Base-by-base conservation (phyloP, 169 alveolate species). In the Amoebophrya sp. region DNA sequence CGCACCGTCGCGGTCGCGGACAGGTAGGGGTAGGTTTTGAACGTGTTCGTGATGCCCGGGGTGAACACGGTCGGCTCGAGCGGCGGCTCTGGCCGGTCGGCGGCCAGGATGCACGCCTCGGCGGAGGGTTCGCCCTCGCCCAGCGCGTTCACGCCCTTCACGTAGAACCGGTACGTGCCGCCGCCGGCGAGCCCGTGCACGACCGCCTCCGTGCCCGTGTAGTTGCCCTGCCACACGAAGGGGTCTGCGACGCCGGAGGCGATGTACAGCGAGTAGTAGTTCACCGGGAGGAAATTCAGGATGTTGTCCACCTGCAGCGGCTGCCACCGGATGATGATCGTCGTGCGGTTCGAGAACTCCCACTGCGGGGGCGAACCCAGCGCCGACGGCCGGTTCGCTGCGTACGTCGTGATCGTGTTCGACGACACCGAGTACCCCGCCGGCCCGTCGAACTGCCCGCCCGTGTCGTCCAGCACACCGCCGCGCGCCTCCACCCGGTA, bases 31-130 rank as follows among this genome's bases (percentile, higher is more conserved):
- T 58, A 58, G 78, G 7, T 1, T 16, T n/a, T 58, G 78, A 58
- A 58, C 78, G 78, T 58, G 23, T 58, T 58, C 78, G 78, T 58
- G 23, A 58, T 58, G 29, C 78, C 78, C 7, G 78, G 78, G 38
- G 78, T 58, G 78, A 29, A 13, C 10, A 58, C 78, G 26, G 78
- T 58, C 78, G 78, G 78, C 78, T 58, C 78, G 38, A 58, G 34
- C 78, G 78, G 78, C 78, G 78, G 78, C 34, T 58, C 78, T n/a
- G 78, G 78, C 78, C 78, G 78, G 34, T 58, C 78, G 78, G 78
- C 4, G 23, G 78, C 78, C 34, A 58, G 78, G 34, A 58, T 58
- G 23, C 78, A 58, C 4, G 78, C 78, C 23, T 58, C 78, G 29
- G 26, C 78, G 0, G 78, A 58, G 29, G 78, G 78, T 1, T 58